These are phyloP conservation scores for Xylaria telfairii DNA, from an alignment of 495 filamentous ascomycete species.

Conservation along the genomic window DNA sequence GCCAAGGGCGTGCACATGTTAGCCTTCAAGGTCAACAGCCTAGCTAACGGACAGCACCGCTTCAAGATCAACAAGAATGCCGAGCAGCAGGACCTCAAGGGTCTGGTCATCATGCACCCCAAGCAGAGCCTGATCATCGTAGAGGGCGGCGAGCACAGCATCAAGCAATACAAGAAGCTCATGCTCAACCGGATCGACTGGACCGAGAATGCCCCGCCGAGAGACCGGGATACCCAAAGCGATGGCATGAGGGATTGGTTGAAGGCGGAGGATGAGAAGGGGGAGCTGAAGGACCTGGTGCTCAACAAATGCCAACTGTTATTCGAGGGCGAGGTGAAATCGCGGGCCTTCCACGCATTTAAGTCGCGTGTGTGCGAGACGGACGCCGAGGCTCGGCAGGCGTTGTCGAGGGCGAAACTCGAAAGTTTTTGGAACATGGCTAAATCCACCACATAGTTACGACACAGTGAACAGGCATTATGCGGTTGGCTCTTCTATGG, in stretches of 20 bases:
- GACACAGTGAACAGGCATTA: background rate
- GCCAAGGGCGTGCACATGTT: conserved; percentile 80
- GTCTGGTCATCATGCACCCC: conserved; percentile 87
- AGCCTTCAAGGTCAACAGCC: conserved; percentile 86
- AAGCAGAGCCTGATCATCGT: conserved; percentile 87
- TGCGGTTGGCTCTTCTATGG: background rate
- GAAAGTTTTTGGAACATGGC: conserved; percentile 97
- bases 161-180: conserved; percentile 79
- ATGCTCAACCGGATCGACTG: conserved; percentile 94
- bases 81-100: conserved; percentile 83
- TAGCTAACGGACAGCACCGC: conserved; percentile 88
- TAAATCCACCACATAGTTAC: conserved; percentile 56
- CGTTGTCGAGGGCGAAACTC: conserved; percentile 80
- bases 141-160: conserved; percentile 83
- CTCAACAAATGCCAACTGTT: conserved; percentile 80
- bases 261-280: conserved; percentile 77
- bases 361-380: conserved; percentile 84
- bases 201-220: conserved; percentile 83
- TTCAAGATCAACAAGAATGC: conserved; percentile 93
- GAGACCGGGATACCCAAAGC: conserved; percentile 61
- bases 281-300: conserved; percentile 78
- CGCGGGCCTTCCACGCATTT: conserved; percentile 83
- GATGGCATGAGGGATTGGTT: conserved; percentile 75
- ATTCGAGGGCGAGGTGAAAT: conserved; percentile 86
- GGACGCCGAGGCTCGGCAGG: conserved; percentile 84